Base-by-base conservation (phyloP, 495 filamentous ascomycete genomes). In the Haplographium delicatum region DNA sequence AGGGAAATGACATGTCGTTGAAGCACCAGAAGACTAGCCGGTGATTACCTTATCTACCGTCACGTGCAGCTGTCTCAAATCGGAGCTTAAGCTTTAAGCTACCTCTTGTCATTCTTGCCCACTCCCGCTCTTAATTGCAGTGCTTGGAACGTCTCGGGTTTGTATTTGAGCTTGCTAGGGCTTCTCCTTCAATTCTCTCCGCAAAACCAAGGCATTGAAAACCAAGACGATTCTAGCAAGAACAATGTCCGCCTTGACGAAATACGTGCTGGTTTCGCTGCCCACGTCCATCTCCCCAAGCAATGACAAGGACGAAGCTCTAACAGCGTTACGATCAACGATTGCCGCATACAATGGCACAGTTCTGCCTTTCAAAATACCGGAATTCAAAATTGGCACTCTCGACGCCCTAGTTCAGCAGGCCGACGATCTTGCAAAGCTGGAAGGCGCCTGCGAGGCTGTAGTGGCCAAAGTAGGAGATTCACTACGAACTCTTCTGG, bases 381-480 rank as follows among this genome's bases (percentile, higher is more conserved):
- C 93, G 2, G 84, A 86, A 33, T 95, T 98, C 76, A 98, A 97
- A 72, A 95, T 98, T 67, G 93, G 93, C 44, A 95, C 93, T 1
- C 76, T 98, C 41, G 93, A 98, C 68, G 88, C 86, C 34, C 72
- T 98, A n/a, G 89, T 98, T 22, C 88, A 94, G 70, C 91, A 98
- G 64, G 93, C 93, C 30, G 93, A 98, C 64, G 91, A 96, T 61
- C 73, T 98, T 34, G 78, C 84, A 27, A 98, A 97, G 79, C 81
- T 98, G 24, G 85, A 89, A 51, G 60, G 70, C 10, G 76, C 78
- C 25, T 95, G 89, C 59, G 85, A 91, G 68, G 81, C 73, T 37
- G 88, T 95, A 8, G 90, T 95, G 33, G 75, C 72, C 39, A 96
- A 96, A 69, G 86, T 97, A 31, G 83, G 81, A 50, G 93, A 98